These are phyloP conservation scores for Cryptococcus depauperatus DNA, from an alignment of 1,284 basidiomycete species.

Conservation along the genomic window DNA sequence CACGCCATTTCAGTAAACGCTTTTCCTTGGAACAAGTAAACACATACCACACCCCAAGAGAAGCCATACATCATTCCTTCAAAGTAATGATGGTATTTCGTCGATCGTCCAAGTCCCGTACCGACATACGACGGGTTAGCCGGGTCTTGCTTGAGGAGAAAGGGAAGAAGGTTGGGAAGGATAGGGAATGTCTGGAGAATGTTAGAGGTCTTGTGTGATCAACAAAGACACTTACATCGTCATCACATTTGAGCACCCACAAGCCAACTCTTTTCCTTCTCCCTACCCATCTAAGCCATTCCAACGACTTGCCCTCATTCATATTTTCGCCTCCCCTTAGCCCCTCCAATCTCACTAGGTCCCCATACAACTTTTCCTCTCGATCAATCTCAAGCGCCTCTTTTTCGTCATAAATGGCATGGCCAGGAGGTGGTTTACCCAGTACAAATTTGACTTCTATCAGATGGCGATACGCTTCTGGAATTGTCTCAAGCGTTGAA, in stretches of 20 bases:
- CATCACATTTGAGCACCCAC: constrained; percentile 20
- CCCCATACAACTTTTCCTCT: constrained; percentile 11
- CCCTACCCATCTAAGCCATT: constrained; percentile 45
- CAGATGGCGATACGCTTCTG: constrained; percentile 12
- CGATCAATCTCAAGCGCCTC: constrained; percentile 12
- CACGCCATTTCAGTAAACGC: too few relatives aligned
- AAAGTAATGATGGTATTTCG: constrained; percentile 17
- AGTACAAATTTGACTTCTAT: constrained; percentile 25
- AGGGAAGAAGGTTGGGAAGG: constrained; percentile 21
- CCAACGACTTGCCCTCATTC: constrained; percentile 79
- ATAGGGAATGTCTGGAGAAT: constrained; percentile 17
- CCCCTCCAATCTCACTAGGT: constrained; percentile 15
- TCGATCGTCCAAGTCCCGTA: constrained; percentile 12
- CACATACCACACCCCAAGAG: constrained; percentile 19
- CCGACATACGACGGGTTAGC: constrained; percentile 19
- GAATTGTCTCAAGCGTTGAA: constrained; percentile 9
- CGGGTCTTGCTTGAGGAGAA: constrained; percentile 14
- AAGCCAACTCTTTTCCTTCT: constrained; percentile 11
- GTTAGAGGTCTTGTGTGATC: neutral
- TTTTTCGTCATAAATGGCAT: neutral
- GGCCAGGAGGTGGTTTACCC: neutral
- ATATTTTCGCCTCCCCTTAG: constrained; percentile 60
- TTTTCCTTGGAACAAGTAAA: neutral
- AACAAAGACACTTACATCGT: constrained; percentile 15
- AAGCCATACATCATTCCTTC: constrained; percentile 23